Evolutionary conservation across 1,284 basidiomycete species (phyloP).

Genomic region (Cryptococcus sp.): DNA sequence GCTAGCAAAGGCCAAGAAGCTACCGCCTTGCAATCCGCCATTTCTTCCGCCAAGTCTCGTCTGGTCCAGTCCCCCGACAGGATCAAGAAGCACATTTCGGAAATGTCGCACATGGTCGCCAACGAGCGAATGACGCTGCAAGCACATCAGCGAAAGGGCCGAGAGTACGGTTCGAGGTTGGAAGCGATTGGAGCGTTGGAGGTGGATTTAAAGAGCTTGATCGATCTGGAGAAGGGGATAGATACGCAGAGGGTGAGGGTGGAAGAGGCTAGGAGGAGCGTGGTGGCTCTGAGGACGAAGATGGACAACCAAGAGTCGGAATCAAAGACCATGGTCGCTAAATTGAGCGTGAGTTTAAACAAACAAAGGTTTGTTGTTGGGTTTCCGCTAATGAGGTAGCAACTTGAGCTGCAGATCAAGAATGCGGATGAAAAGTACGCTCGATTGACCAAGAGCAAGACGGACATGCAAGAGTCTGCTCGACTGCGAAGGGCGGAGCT

Average conservation of each 20-base stretch:
- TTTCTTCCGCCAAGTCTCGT: slow-evolving; percentile 59
- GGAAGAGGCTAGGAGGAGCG: slow-evolving; percentile 58
- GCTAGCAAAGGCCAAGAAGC: slow-evolving; percentile 23
- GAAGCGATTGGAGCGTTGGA: slow-evolving; percentile 66
- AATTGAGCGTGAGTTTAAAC: slow-evolving; percentile 61
- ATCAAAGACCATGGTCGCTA: slow-evolving; percentile 59
- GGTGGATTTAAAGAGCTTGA: slow-evolving; percentile 49
- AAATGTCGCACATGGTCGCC: slow-evolving; percentile 61
- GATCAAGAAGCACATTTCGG: slow-evolving; percentile 67
- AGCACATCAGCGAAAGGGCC: slow-evolving; percentile 60
- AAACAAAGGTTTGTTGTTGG: too few relatives aligned
- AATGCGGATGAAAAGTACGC: slow-evolving; percentile 73
- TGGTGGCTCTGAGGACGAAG: slow-evolving; percentile 59
- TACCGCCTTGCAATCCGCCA: slow-evolving; percentile 30
- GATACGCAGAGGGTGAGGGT: slow-evolving; percentile 62
- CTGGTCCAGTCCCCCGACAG: slow-evolving; percentile 84
- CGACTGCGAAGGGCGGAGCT: slow-evolving; percentile 60
- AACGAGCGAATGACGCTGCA: slow-evolving; percentile 54
- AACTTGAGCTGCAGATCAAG: slow-evolving; percentile 63
- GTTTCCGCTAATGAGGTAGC: slow-evolving; percentile 48
- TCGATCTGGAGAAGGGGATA: slow-evolving; percentile 48
- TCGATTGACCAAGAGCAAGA: slow-evolving; percentile 64
- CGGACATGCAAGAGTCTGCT: slow-evolving; percentile 57
- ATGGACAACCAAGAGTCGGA: slow-evolving; percentile 66
- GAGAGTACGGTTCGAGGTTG: slow-evolving; percentile 69